These are phyloP conservation scores for Wickerhamomyces canadensis DNA, from an alignment of 805 yeast species.

Conservation along the genomic window DNA sequence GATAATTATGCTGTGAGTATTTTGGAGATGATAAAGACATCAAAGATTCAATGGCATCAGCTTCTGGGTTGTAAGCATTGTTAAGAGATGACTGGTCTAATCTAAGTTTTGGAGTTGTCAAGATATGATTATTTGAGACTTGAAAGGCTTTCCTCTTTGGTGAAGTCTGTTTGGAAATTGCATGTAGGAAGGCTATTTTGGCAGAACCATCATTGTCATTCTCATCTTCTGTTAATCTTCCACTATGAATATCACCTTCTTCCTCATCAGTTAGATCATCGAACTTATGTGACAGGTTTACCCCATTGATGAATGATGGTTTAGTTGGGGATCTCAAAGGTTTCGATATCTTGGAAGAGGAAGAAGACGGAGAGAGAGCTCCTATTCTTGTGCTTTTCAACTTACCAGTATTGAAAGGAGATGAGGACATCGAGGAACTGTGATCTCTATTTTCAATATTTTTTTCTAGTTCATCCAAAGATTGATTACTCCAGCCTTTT, in stretches of 20 bases:
- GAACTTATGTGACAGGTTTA: slow-evolving; percentile 1
- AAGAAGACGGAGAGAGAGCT: too few species aligned
- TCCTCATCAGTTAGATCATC: slow-evolving; percentile 12
- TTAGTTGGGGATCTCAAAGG: slow-evolving; percentile 1
- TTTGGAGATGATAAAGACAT: slow-evolving; percentile 31
- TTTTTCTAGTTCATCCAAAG: slow-evolving; percentile 24
- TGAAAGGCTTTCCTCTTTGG: slow-evolving; percentile 23
- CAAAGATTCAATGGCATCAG: slow-evolving; percentile 29
- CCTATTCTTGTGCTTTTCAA: slow-evolving; percentile 3
- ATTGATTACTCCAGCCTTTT: slow-evolving; percentile 25
- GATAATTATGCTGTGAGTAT: slow-evolving; percentile 4
- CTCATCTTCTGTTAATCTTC: background rate
- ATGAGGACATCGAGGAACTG: background rate
- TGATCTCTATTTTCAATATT: slow-evolving; percentile 7
- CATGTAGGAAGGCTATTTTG: slow-evolving; percentile 33
- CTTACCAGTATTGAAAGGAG: background rate
- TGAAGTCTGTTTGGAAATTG: slow-evolving; percentile 27
- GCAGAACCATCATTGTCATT: slow-evolving; percentile 29
- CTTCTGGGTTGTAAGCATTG: slow-evolving; percentile 20
- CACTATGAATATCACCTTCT: too few species aligned
- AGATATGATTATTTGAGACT: slow-evolving; percentile 8
- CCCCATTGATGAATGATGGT: background rate
- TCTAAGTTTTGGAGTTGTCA: slow-evolving; percentile 24
- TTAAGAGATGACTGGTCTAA: slow-evolving; percentile 17
- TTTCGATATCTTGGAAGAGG: background rate